A percentile compares a stretch with the other conserved stretches of the same genome.
These are phyloP conservation scores for Trichoderma harzianum DNA, from an alignment of 2,329 filamentous ascomycete genomes.

Conservation along the genomic window DNA sequence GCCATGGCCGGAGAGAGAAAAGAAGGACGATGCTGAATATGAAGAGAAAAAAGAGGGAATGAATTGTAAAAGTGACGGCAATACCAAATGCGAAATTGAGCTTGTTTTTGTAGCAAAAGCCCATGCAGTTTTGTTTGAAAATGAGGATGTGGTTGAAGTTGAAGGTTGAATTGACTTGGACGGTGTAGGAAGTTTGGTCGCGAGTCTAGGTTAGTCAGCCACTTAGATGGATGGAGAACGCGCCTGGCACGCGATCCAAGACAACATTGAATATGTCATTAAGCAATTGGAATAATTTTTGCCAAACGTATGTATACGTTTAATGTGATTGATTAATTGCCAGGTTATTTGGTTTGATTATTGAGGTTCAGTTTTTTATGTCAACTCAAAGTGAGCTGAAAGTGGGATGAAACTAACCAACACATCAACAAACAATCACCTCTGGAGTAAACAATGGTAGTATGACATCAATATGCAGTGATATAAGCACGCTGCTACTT, in stretches of 20 bases:
- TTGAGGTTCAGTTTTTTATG: neutral
- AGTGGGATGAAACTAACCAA: neutral
- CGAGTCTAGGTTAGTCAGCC: slow-evolving; percentile 6
- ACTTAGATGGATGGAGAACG: neutral
- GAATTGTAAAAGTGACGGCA: neutral
- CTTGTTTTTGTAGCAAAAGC: neutral
- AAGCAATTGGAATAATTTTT: neutral
- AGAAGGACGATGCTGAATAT: neutral
- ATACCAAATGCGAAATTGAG: neutral
- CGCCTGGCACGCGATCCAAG: neutral
- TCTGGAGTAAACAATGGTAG: neutral
- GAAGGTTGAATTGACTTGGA: neutral
- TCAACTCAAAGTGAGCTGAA: neutral
- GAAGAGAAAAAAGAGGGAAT: neutral
- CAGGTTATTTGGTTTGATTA: neutral
- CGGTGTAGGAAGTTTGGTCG: neutral
- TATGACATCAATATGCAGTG: neutral
- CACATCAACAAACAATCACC: neutral
- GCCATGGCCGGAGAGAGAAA: slow-evolving; percentile 12
- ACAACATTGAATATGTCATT: neutral
- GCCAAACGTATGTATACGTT: neutral
- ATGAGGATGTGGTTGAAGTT: neutral
- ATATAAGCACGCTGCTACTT: neutral
- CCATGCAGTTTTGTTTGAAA: neutral
- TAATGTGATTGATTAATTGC: neutral